Evolutionary conservation across 768 basidiomycete genomes (phyloP), one percentile per base, ranked within the genome.

Genomic region (Naganishia friedmannii): DNA sequence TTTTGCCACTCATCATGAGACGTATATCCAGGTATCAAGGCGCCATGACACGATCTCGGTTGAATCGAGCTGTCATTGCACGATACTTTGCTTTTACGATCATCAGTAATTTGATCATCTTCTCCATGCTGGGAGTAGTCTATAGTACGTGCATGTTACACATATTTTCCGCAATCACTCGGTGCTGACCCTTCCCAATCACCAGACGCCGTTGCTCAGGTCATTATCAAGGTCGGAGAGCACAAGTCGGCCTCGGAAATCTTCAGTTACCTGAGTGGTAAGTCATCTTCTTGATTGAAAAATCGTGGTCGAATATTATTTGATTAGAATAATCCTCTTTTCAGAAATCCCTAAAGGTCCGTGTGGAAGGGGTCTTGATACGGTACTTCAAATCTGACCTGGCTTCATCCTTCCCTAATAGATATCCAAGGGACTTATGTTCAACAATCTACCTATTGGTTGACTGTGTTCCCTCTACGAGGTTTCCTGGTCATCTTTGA

Each of bases 401-500:
- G 31, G 13, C n/a, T 26, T 31, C 56, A 17, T 29, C 31, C 28
- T 31, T 84, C 92, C 26, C 91, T 90, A 17, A 82, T 80, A 23
- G 85, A 81, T 5, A 91, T 98, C 76, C 91, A 96, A 77, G 82
- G 83, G 60, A 93, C 94, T 0, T 99, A 98, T 76, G 88, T 98
- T 74, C 87, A 90, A 76, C 95, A 98, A 77, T 85, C 89, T 9
- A 91, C 90, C 26, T 96, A 90, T 81, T 95, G 92, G 92, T 82
- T 95, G 63, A 95, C 92, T 3, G 94, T 88, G 84, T 92, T 94
- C 84, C 92, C 93, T 89, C 84, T 98, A 45, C 91, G 95, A 78
- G 96, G 94, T 29, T 96, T 97, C 86, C 86, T 98, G 51, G 90
- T 88, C 12, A 84, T 97, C 68, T 98, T 98, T 77, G 96, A 99